Evolutionary conservation across 371 early-diverging fungal genomes (phyloP), one percentile per base, ranked within the genome.

Genomic region (Rhizopus arrhizus): DNA sequence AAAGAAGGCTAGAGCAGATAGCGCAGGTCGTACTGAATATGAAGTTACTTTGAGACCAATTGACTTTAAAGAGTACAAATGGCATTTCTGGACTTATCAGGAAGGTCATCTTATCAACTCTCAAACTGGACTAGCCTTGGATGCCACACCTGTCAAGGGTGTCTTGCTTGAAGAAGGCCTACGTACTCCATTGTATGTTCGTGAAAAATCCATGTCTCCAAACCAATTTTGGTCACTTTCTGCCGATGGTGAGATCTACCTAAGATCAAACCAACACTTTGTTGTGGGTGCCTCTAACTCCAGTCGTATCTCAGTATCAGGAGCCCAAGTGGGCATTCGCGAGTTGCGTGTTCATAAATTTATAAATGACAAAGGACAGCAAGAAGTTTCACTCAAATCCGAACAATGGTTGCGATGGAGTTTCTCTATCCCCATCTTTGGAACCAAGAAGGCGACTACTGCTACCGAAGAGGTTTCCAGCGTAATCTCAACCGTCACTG

Each of bases 91-190:
- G 85, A 59, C 71, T 11, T 77, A 73, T 52, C 56, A 75, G 49
- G 77, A 82, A 12, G 78, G 81, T 32, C 79, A 81, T 64, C 53
- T 84, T 49, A 80, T 84, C 63, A 82, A 84, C 55, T 73, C 69
- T 42, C 75, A 81, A 58, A 84, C 82, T 31, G 82, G 82, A 9
- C 66, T 79, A 47, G 82, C 82, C n/a, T 60, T 84, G 40, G 80
- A 78, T 31, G 64, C 73, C 36, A 61, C 72, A 15, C 56, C 62
- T 11, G 56, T 68, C 13, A 59, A 65, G n/a, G 76, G 72, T 35
- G 64, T 68, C 9, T 33, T 68, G 7, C 43, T 72, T 13, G 78
- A 78, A 64, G 61, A 70, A n/a, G 78, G 78, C 13, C 56, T 78
- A 2, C 70, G 66, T 32, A 56, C 61, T 3, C 74, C 63, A n/a